phyloP scores from a whole-genome alignment of 371 early-diverging fungal species.

The Mortierella polycephala region DNA sequence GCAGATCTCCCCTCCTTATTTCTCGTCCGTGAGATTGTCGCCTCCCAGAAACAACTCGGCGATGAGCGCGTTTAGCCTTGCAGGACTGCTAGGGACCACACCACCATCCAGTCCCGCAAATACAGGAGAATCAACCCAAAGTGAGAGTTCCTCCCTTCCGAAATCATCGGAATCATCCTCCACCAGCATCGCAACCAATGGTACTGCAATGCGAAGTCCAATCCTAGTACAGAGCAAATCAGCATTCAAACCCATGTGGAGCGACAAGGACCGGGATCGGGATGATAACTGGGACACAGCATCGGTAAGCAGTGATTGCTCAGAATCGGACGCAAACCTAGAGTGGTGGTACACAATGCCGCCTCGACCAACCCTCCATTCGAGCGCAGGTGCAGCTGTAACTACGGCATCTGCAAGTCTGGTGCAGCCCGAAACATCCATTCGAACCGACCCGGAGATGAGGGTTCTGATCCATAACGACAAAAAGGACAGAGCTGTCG shows the following conservation, averaged over 20 bases:
- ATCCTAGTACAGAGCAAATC: conserved; percentile 25
- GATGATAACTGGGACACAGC: conserved; percentile 50
- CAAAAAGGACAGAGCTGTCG: not conserved
- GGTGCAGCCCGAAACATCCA: conserved; percentile 16
- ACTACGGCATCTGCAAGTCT: conserved; percentile 18
- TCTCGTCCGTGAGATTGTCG: conserved; percentile 21
- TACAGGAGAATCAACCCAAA: not conserved
- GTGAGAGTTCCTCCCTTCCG: conserved; percentile 5
- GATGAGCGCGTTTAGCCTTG: conserved; percentile 13
- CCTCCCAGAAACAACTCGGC: conserved; percentile 20
- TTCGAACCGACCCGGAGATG: conserved; percentile 12
- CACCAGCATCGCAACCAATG: not conserved
- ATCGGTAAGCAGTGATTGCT: conserved; percentile 42
- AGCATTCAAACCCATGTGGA: conserved; percentile 38
- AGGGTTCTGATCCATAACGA: not conserved
- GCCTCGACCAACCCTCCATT: conserved; percentile 19
- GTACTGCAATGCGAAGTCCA: conserved; percentile 9
- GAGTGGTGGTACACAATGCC: conserved; percentile 54
- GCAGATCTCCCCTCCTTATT: conserved; percentile 35
- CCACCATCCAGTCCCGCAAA: not conserved
- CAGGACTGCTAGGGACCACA: not conserved
- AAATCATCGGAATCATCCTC: conserved; percentile 16
- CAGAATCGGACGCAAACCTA: conserved; percentile 30
- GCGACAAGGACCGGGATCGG: conserved; percentile 34
- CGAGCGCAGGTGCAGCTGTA: conserved; percentile 15